Evolutionary conservation across 2,329 filamentous ascomycete genomes (phyloP).

Genomic region (Apiospora aurea): DNA sequence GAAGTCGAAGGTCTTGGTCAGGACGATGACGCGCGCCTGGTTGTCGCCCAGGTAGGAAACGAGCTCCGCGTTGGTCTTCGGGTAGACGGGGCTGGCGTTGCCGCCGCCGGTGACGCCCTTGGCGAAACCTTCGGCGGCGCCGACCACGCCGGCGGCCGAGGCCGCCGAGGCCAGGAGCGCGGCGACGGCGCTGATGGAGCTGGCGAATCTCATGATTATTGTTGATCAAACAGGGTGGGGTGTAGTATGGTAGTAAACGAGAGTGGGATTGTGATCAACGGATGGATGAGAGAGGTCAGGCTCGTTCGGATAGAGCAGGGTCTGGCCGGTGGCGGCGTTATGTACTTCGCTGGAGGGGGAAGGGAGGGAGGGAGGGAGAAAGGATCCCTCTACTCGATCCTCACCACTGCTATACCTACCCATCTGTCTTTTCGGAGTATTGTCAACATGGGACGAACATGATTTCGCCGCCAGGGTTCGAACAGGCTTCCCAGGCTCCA

Average conservation of each 20-base stretch:
- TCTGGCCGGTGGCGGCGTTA: neutral
- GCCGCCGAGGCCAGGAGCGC: constrained; percentile 25
- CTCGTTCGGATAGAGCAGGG: neutral
- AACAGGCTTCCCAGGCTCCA: neutral
- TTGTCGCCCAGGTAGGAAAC: constrained; percentile 64
- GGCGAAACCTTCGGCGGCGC: constrained; percentile 51
- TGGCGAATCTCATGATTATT: constrained; percentile 27
- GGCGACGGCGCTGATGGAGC: constrained; percentile 24
- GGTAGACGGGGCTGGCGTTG: constrained; percentile 59
- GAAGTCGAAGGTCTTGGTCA: constrained; percentile 65
- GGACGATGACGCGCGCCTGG: constrained; percentile 62
- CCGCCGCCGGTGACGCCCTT: constrained; percentile 67
- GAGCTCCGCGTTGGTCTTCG: constrained; percentile 61
- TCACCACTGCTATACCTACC: neutral
- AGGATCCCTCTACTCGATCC: neutral
- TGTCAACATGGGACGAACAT: constrained; percentile 7
- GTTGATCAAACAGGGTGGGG: no score
- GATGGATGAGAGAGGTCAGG: neutral
- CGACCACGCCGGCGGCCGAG: constrained; percentile 42
- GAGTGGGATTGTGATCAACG: constrained; percentile 10
- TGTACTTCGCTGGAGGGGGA: neutral
- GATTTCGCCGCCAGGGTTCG: constrained; percentile 5
- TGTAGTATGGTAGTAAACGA: neutral
- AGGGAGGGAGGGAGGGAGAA: neutral
- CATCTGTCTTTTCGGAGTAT: neutral